phyloP scores from a whole-genome alignment of 495 filamentous ascomycete species.

The Lentithecium fluviatile region DNA sequence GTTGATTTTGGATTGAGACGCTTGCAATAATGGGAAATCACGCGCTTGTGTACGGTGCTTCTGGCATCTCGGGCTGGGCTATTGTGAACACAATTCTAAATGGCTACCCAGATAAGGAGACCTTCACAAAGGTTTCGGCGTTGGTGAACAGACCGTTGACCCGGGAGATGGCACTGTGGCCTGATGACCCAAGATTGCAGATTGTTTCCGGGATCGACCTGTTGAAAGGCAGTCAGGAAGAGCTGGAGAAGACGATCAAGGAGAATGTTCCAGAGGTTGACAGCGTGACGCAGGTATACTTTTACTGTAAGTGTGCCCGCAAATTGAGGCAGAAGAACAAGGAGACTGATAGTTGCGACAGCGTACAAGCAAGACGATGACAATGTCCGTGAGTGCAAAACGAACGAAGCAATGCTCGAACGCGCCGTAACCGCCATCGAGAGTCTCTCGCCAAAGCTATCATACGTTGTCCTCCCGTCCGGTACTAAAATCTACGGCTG shows the following conservation, averaged over 20 bases:
- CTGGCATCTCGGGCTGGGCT: conserved; percentile 53
- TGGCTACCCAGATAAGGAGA: conserved; percentile 45
- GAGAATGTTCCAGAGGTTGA: conserved; percentile 44
- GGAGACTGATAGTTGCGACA: not conserved
- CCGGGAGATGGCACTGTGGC: conserved; percentile 45
- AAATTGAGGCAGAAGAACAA: conserved; percentile 9
- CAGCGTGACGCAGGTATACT: conserved; percentile 49
- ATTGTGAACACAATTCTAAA: conserved; percentile 47
- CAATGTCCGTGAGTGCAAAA: conserved; percentile 36
- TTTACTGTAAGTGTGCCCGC: conserved; percentile 43
- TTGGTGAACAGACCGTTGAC: conserved; percentile 48
- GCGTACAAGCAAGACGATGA: conserved; percentile 28
- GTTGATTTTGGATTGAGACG: too few species aligned
- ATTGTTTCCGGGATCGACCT: conserved; percentile 49
- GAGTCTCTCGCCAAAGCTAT: conserved; percentile 44
- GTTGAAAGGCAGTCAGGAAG: conserved; percentile 43
- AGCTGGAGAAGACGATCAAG: conserved; percentile 43
- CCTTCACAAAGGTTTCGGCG: conserved; percentile 48
- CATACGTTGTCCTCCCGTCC: conserved; percentile 44
- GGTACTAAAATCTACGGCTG: conserved; percentile 46
- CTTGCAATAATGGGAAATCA: conserved; percentile 34
- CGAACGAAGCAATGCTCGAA: conserved; percentile 46
- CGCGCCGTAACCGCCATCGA: conserved; percentile 45
- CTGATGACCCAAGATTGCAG: conserved; percentile 45
- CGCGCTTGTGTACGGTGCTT: conserved; percentile 40